phyloP scores from a whole-genome alignment of 2,329 filamentous ascomycete genomes.

The Beauveria australis region DNA sequence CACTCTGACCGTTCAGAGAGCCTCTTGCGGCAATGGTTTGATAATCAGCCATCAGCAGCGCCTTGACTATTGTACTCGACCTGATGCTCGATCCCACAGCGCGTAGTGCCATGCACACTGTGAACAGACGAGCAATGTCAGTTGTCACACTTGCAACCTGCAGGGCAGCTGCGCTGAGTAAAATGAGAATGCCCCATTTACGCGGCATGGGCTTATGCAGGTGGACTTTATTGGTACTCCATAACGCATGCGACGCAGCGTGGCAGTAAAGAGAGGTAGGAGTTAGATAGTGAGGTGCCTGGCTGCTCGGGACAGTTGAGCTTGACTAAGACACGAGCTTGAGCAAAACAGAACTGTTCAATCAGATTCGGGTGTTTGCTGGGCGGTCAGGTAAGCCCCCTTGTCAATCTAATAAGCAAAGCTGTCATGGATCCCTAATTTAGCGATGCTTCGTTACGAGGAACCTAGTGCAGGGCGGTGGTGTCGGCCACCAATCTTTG shows the following conservation, averaged over 20 bases:
- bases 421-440: not conserved
- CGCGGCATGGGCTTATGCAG: slow-evolving; percentile 4
- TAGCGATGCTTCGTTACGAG: not conserved
- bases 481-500: no score
- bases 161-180: not conserved
- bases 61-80: not conserved
- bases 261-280: no score
- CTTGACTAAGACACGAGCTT: not conserved
- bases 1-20: not conserved
- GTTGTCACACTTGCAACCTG: not conserved
- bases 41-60: no score
- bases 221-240: not conserved
- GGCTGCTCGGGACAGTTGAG: not conserved
- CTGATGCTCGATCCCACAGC: not conserved
- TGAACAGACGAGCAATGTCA: not conserved
- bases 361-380: no score
- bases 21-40: not conserved
- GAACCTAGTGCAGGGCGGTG: no score
- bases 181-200: not conserved
- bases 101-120: not conserved
- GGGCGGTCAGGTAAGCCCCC: not conserved
- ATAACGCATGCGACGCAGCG: slow-evolving; percentile 1
- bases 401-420: not conserved
- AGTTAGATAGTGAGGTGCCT: not conserved
- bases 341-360: not conserved